Conservation (phyloP, 1,139 yeast species). For the Saccharomycopsis phalli region DNA sequence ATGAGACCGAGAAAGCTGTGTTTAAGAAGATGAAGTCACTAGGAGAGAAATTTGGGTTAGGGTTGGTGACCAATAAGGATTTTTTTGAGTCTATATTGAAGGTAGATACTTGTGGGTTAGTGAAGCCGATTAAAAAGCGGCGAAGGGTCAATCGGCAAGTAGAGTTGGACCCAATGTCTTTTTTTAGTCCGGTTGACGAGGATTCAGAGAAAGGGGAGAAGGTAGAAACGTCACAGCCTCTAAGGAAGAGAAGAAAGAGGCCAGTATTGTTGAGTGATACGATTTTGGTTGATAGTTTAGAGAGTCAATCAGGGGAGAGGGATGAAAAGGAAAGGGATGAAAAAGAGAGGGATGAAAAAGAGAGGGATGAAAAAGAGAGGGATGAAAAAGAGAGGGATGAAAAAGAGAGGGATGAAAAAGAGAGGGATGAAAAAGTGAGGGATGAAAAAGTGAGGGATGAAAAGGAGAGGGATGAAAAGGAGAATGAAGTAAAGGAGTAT, state of each 20-base stretch:
- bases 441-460: too few relatives aligned
- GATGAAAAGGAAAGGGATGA: neutral
- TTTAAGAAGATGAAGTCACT: conserved; percentile 10
- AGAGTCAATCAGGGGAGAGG: neutral
- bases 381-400: neutral
- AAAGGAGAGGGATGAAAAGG: too few relatives aligned
- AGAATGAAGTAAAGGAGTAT: too few relatives aligned
- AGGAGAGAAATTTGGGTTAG: conserved; percentile 2
- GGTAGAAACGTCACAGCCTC: neutral
- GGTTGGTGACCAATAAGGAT: conserved; percentile 9
- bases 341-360: neutral
- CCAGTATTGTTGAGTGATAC: neutral
- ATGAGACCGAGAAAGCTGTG: conserved; percentile 1
- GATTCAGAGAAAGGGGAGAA: neutral
- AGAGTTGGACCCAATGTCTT: neutral
- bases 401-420: too few relatives aligned
- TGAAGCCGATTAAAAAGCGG: neutral
- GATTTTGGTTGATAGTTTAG: neutral
- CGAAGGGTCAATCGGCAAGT: neutral
- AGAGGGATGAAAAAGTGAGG: too few relatives aligned
- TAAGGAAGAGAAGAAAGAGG: neutral
- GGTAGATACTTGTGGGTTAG: neutral
- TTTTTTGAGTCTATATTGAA: conserved; percentile 9
- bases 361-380: neutral
- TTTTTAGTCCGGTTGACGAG: neutral